These are phyloP conservation scores for Peronospora tabacina DNA, from an alignment of 352 stramenopile genomes.

Conservation along the genomic window DNA sequence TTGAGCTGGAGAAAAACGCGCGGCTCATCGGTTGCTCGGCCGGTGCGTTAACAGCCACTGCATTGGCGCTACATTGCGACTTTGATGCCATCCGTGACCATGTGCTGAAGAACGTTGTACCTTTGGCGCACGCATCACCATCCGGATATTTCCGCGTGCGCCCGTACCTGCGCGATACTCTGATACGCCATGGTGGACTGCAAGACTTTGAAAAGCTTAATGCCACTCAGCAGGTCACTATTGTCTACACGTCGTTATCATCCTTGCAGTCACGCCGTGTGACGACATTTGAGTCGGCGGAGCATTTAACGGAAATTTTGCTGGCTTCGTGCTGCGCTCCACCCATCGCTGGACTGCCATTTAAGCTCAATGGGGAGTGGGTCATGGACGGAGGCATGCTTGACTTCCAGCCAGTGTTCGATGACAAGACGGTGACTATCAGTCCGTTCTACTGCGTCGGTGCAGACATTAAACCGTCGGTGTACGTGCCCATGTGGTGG, in stretches of 20 bases:
- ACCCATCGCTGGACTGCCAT: conserved; percentile 76
- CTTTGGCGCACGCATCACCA: conserved; percentile 42
- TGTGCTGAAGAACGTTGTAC: conserved; percentile 48
- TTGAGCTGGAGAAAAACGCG: conserved; percentile 48
- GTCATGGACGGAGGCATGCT: conserved; percentile 82
- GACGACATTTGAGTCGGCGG: conserved; percentile 52
- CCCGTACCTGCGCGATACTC: conserved; percentile 49
- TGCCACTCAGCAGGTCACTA: conserved; percentile 31
- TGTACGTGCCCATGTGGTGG: conserved; percentile 50
- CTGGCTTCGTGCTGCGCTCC: conserved; percentile 73
- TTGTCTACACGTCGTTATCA: conserved; percentile 76
- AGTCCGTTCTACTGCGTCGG: conserved; percentile 83
- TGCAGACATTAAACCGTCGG: conserved; percentile 85
- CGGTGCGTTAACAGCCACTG: conserved; percentile 61
- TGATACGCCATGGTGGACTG: conserved; percentile 32
- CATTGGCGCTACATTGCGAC: conserved; percentile 59
- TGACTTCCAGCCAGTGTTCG: conserved; percentile 75
- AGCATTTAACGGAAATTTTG: conserved; percentile 58
- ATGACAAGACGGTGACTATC: conserved; percentile 65
- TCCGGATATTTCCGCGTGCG: conserved; percentile 59
- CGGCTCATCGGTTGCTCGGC: conserved; percentile 73
- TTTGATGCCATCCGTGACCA: conserved; percentile 65
- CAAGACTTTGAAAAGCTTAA: conserved; percentile 51
- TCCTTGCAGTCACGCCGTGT: conserved; percentile 54
- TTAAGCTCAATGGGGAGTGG: conserved; percentile 76